A percentile compares a stretch with the other conserved stretches of the same genome.
Conservation (phyloP, 2,329 filamentous ascomycete species). For the Alternaria sp. region DNA sequence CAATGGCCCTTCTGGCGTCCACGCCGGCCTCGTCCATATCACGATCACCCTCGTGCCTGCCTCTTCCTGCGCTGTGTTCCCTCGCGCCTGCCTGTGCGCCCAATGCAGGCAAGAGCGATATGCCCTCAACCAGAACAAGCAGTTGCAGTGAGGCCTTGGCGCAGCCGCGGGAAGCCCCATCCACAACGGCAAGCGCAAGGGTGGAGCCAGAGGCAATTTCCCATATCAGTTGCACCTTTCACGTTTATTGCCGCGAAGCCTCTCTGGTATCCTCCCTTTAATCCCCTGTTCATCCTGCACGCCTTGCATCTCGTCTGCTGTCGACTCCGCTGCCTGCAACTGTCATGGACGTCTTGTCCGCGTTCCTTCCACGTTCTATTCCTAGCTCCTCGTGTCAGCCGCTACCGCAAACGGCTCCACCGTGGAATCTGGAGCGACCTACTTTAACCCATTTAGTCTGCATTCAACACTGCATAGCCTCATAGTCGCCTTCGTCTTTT, state of each 20-base stretch:
- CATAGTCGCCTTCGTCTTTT: background rate
- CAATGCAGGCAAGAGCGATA: background rate
- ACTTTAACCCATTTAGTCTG: slow-evolving; percentile 7
- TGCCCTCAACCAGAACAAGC: slow-evolving; percentile 8
- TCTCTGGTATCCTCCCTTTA: background rate
- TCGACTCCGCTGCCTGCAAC: background rate
- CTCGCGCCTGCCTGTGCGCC: background rate
- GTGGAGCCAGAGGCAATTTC: slow-evolving; percentile 1
- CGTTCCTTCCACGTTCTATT: background rate
- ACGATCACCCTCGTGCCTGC: background rate
- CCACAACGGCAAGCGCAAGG: background rate
- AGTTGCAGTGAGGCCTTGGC: slow-evolving; percentile 7
- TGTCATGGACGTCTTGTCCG: background rate
- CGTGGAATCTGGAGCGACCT: background rate
- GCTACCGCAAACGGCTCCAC: slow-evolving; percentile 10
- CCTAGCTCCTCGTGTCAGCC: slow-evolving; percentile 5
- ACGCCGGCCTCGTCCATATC: background rate
- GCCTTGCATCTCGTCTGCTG: background rate
- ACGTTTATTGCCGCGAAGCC: background rate
- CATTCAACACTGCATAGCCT: background rate
- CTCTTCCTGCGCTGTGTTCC: slow-evolving; percentile 1
- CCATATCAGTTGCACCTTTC: slow-evolving; percentile 1
- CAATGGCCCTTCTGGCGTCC: background rate
- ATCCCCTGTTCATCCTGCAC: background rate
- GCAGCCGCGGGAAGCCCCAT: slow-evolving; percentile 8